These are phyloP conservation scores for Quercus wislizeni DNA, from an alignment of 306 rosid genomes.

Conservation along the genomic window DNA sequence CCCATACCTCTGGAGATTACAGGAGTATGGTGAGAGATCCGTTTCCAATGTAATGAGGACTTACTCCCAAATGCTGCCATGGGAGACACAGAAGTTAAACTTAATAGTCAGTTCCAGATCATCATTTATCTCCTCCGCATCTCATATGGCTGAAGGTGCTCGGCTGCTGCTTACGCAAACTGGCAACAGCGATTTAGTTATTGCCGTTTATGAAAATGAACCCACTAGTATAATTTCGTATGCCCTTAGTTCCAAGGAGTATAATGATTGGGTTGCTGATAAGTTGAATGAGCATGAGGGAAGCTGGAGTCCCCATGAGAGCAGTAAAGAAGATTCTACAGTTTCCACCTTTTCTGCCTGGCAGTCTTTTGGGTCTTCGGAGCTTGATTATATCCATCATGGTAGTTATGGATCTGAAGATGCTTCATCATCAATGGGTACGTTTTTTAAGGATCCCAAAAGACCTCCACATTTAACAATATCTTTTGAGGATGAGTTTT, in stretches of 20 bases:
- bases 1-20: slow-evolving; percentile 87
- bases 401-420: slow-evolving; percentile 79
- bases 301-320: slow-evolving; percentile 39
- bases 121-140: slow-evolving; percentile 58
- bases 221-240: slow-evolving; percentile 88
- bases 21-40: slow-evolving; percentile 81
- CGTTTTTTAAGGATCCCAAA: slow-evolving; percentile 63
- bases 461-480: slow-evolving; percentile 67
- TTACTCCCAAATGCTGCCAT: slow-evolving; percentile 55
- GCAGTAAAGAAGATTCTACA: slow-evolving; percentile 50
- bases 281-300: slow-evolving; percentile 50
- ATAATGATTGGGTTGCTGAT: slow-evolving; percentile 71
- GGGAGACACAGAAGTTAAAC: slow-evolving; percentile 64
- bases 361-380: slow-evolving; percentile 65
- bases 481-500: slow-evolving; percentile 70
- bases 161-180: slow-evolving; percentile 76
- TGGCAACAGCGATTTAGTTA: slow-evolving; percentile 54
- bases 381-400: slow-evolving; percentile 70
- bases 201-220: slow-evolving; percentile 92
- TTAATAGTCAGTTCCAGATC: slow-evolving; percentile 53
- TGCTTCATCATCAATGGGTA: slow-evolving; percentile 59
- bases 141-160: slow-evolving; percentile 76
- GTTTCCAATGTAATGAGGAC: slow-evolving; percentile 46
- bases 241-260: slow-evolving; percentile 80
- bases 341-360: slow-evolving; percentile 68